A percentile compares a stretch with the other conserved stretches of the same genome.
phyloP scores from a whole-genome alignment of 140 eudicot species.

The Oenanthe javanica region DNA sequence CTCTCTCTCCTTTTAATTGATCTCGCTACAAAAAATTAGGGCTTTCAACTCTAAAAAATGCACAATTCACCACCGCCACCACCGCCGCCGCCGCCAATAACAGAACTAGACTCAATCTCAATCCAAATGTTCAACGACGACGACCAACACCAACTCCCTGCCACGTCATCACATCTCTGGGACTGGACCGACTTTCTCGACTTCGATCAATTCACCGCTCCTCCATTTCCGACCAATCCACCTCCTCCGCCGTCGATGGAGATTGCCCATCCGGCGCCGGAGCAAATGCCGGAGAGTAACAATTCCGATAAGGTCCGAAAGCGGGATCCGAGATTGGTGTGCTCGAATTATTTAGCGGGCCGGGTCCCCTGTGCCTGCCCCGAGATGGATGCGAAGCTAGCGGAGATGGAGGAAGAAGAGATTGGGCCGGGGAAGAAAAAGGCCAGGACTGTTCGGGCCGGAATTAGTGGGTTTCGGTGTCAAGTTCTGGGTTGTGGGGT shows the following conservation, averaged over 20 bases:
- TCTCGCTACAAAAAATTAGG: no score
- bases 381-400: slow-evolving; percentile 57
- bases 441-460: slow-evolving; percentile 25
- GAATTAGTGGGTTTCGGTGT: slow-evolving; percentile 33
- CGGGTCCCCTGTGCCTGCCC: slow-evolving; percentile 92
- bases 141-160: neutral
- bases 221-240: slow-evolving; percentile 18
- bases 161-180: slow-evolving; percentile 23
- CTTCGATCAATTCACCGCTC: slow-evolving; percentile 19
- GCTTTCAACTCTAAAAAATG: neutral
- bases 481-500: slow-evolving; percentile 74
- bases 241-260: slow-evolving; percentile 9
- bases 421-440: slow-evolving; percentile 46
- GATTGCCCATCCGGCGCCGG: slow-evolving; percentile 3
- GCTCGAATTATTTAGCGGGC: slow-evolving; percentile 75
- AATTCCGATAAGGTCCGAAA: slow-evolving; percentile 48
- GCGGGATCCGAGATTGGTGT: slow-evolving; percentile 65
- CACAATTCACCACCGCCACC: neutral
- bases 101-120: slow-evolving; percentile 25
- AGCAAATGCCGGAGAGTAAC: neutral
- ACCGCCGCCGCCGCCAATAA: slow-evolving; percentile 9
- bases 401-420: slow-evolving; percentile 28
- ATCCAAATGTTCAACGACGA: slow-evolving; percentile 12
- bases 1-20: neutral
- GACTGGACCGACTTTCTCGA: slow-evolving; percentile 63